Evolutionary conservation across 441 rosid species (phyloP), one percentile per base, ranked within the genome.

Genomic region (Mallotus japonicus): DNA sequence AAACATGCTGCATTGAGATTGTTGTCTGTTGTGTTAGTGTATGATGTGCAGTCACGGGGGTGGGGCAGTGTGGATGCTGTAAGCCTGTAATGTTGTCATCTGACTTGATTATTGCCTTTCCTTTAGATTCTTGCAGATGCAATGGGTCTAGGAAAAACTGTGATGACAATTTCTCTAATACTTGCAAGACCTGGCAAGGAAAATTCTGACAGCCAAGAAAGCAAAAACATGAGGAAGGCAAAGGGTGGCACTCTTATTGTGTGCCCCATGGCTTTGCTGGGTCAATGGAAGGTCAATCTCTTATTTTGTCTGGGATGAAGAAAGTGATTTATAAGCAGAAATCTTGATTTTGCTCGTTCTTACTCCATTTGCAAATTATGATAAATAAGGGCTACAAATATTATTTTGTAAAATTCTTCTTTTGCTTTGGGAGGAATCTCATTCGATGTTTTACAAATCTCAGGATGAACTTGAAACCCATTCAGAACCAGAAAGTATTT

Each of bases 61-160:
- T 14, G 11, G 11, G 50, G 49, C 49, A 47, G 8, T 28, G 1
- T 50, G 46, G 66, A 42, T 51, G n/a, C 13, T 40, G 7, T n/a
- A n/a, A n/a, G n/a, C n/a, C n/a, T n/a, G n/a, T 20, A 28, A 19
- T 12, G 54, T 46, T 64, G 20, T 62, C 12, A 58, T 50, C 51
- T 78, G 34, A 78, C 56, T 56, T 63, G 37, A 59, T 47, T 44
- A 9, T 24, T 37, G 17, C 32, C 42, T 65, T 44, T 70, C 74
- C 6, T 44, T 44, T 75, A 90, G 96, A 89, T 90, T 72, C 77
- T 90, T 40, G 96, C 93, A 59, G 96, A 89, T 87, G 89, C 92
- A 62, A 89, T 87, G 96, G 92, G 91, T 57, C 96, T 89, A 60
- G 96, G 93, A 57, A 89, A 89, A 79, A 90, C 92, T 3, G 92